Evolutionary conservation across 495 filamentous ascomycete species (phyloP).

Genomic region (Neurospora hispaniola): DNA sequence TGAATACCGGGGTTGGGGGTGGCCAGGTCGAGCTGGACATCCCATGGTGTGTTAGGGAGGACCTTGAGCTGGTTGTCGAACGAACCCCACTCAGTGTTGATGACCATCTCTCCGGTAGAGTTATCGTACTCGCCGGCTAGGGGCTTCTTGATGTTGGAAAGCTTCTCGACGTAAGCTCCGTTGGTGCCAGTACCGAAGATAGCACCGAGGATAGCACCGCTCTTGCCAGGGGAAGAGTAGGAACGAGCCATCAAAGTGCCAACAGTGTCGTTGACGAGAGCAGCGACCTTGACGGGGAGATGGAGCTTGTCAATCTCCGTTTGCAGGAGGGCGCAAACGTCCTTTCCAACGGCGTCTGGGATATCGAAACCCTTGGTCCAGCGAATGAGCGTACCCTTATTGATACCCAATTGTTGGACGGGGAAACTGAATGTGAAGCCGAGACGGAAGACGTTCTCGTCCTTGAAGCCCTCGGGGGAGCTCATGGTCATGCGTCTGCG

Average conservation of each 20-base stretch:
- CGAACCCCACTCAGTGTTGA: constrained; percentile 97
- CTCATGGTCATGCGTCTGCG: constrained; percentile 46
- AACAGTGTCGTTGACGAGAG: constrained; percentile 94
- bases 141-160: constrained; percentile 57
- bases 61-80: constrained; percentile 90
- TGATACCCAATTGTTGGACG: constrained; percentile 86
- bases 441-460: constrained; percentile 73
- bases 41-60: constrained; percentile 77
- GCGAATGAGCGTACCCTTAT: constrained; percentile 81
- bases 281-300: constrained; percentile 85
- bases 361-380: constrained; percentile 99
- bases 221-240: constrained; percentile 85
- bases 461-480: constrained; percentile 41
- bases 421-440: constrained; percentile 98
- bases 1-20: constrained; percentile 91
- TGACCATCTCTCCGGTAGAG: constrained; percentile 85
- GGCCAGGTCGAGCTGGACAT: constrained; percentile 62
- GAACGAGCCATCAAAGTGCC: constrained; percentile 96
- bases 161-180: constrained; percentile 80
- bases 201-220: constrained; percentile 75
- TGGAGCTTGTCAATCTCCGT: constrained; percentile 77
- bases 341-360: constrained; percentile 79
- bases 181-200: constrained; percentile 96
- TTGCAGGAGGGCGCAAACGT: constrained; percentile 86
- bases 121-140: constrained; percentile 60